Conservation (phyloP, 192 early-diverging fungal genomes). For the Spizellomyces punctatus region DNA sequence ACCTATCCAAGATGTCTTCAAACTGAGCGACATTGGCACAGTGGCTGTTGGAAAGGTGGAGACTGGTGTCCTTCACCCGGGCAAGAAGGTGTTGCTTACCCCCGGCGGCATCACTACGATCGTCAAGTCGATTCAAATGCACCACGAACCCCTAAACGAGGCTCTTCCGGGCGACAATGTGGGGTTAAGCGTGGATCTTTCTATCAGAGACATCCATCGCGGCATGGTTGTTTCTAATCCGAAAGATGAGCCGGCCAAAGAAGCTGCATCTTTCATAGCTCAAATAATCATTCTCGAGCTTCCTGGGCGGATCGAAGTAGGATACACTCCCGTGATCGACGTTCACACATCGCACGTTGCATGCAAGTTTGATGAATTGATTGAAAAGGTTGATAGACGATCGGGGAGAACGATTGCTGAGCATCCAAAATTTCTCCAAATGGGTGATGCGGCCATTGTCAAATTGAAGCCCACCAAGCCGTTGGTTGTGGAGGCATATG, state of each 20-base stretch:
- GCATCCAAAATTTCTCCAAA: slow-evolving; percentile 76
- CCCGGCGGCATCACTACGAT: slow-evolving; percentile 67
- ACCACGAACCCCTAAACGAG: slow-evolving; percentile 77
- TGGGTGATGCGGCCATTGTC: slow-evolving; percentile 86
- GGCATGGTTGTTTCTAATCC: slow-evolving; percentile 92
- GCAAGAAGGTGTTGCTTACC: slow-evolving; percentile 72
- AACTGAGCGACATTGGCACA: slow-evolving; percentile 81
- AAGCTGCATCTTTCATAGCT: slow-evolving; percentile 83
- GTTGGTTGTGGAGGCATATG: slow-evolving; percentile 93
- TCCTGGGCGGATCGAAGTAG: slow-evolving; percentile 88
- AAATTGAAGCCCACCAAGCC: slow-evolving; percentile 95
- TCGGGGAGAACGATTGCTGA: slow-evolving; percentile 88
- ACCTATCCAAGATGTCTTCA: slow-evolving; percentile 96
- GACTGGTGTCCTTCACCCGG: slow-evolving; percentile 44
- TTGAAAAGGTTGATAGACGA: slow-evolving; percentile 93
- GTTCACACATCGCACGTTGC: slow-evolving; percentile 66
- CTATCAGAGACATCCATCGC: slow-evolving; percentile 91
- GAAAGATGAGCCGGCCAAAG: slow-evolving; percentile 95
- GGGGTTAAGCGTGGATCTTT: slow-evolving; percentile 60
- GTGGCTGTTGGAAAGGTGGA: slow-evolving; percentile 87
- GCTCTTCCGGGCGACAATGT: slow-evolving; percentile 60
- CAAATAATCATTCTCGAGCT: slow-evolving; percentile 95
- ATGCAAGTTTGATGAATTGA: slow-evolving; percentile 89
- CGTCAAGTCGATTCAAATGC: slow-evolving; percentile 97
- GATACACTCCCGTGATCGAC: slow-evolving; percentile 91